Conservation (phyloP, 1,139 yeast genomes). For the Saccharomyces hybrid region DNA sequence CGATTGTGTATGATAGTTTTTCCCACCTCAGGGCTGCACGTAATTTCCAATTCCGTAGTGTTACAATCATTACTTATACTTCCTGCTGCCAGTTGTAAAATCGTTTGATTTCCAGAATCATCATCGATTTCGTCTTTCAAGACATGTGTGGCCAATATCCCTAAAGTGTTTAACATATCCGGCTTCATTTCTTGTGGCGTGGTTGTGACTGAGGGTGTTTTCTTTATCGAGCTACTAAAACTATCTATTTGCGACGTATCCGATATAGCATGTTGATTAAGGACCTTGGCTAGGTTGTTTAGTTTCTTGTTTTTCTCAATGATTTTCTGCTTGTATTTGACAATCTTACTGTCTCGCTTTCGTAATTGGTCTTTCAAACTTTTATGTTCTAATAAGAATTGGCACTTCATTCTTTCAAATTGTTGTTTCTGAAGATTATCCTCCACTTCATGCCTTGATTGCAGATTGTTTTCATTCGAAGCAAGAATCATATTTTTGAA, state of each 20-base stretch:
- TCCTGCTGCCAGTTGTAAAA: constrained; percentile 10
- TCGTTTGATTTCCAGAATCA: constrained; percentile 21
- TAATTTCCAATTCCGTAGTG: constrained; percentile 18
- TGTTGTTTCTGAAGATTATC: constrained; percentile 40
- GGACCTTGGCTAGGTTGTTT: constrained; percentile 25
- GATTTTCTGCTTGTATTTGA: constrained; percentile 38
- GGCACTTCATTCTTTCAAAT: constrained; percentile 38
- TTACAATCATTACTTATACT: constrained; percentile 15
- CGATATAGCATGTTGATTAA: constrained; percentile 18
- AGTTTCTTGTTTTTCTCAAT: constrained; percentile 38
- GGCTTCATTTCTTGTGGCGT: constrained; percentile 10
- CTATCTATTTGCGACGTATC: constrained; percentile 9
- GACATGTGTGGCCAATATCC: constrained; percentile 41
- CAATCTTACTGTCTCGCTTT: constrained; percentile 36
- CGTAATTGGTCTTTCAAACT: constrained; percentile 34
- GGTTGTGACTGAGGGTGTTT: constrained; percentile 4
- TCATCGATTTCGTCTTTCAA: constrained; percentile 34
- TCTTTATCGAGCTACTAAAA: constrained; percentile 4
- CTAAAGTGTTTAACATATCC: constrained; percentile 39
- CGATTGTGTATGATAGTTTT: constrained; percentile 1
- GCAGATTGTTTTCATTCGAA: constrained; percentile 26
- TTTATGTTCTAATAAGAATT: constrained; percentile 30
- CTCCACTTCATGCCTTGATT: constrained; percentile 42
- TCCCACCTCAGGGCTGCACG: constrained; percentile 6
- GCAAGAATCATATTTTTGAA: constrained; percentile 36